Conservation (phyloP, 2,329 filamentous ascomycete genomes). For the Plenodomus tracheiphilus region DNA sequence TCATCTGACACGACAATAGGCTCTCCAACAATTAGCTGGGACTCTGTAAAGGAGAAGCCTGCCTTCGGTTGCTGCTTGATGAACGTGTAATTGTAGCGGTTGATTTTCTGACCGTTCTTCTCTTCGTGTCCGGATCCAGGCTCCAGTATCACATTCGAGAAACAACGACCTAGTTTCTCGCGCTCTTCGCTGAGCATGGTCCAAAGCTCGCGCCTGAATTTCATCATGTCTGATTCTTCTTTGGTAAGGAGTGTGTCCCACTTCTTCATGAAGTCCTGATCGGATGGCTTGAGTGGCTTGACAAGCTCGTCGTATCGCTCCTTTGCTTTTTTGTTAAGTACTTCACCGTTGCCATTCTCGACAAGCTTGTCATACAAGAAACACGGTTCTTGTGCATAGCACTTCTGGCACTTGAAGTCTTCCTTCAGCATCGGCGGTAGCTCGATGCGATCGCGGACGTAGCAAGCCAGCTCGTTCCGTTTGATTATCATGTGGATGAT, state of each 20-base stretch:
- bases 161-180: constrained; percentile 86
- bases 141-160: constrained; percentile 82
- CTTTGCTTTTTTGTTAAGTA: constrained; percentile 77
- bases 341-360: constrained; percentile 79
- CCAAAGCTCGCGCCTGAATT: constrained; percentile 88
- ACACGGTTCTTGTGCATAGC: constrained; percentile 88
- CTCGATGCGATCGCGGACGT: constrained; percentile 78
- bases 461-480: constrained; percentile 84
- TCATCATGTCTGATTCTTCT: constrained; percentile 89
- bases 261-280: constrained; percentile 86
- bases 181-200: constrained; percentile 90
- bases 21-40: constrained; percentile 83
- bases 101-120: constrained; percentile 76
- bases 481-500: constrained; percentile 96
- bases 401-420: constrained; percentile 78
- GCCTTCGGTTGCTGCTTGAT: constrained; percentile 66
- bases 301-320: constrained; percentile 82
- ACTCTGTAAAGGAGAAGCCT: constrained; percentile 85
- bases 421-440: constrained; percentile 86
- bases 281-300: constrained; percentile 71
- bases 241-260: constrained; percentile 94
- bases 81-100: constrained; percentile 86
- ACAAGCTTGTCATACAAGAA: constrained; percentile 92
- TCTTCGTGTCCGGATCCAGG: constrained; percentile 74
- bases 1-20: constrained; percentile 97